These are phyloP conservation scores for Penicillium occitanis DNA, from an alignment of 2,329 filamentous ascomycete species.

Conservation along the genomic window DNA sequence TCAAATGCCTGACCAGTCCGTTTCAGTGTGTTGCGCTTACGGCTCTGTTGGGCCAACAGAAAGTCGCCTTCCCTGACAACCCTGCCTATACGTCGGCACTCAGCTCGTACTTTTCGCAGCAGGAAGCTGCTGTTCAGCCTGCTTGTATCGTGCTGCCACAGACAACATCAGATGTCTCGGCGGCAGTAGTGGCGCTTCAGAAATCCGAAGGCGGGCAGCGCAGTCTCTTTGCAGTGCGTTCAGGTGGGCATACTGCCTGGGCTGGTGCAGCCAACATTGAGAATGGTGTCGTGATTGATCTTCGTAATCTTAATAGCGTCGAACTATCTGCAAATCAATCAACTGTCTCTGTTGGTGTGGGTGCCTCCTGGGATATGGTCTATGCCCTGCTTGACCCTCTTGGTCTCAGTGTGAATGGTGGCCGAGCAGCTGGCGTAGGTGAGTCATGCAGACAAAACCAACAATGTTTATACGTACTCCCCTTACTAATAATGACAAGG, in stretches of 20 bases:
- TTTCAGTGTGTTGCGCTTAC: slow-evolving; percentile 2
- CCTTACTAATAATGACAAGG: slow-evolving; percentile 1
- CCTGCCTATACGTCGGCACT: slow-evolving; percentile 7
- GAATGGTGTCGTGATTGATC: slow-evolving; percentile 46
- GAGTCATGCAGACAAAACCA: background rate
- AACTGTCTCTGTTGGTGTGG: slow-evolving; percentile 10
- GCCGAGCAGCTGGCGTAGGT: slow-evolving; percentile 5
- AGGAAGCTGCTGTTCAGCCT: slow-evolving; percentile 10
- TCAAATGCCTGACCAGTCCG: slow-evolving; percentile 5
- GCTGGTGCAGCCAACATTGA: slow-evolving; percentile 44
- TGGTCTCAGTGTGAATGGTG: slow-evolving; percentile 5
- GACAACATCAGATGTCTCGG: slow-evolving; percentile 15
- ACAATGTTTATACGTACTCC: no score
- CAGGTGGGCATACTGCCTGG: slow-evolving; percentile 46
- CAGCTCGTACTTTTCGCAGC: slow-evolving; percentile 12
- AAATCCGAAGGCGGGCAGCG: background rate
- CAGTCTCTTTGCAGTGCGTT: slow-evolving; percentile 37
- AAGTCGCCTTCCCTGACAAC: slow-evolving; percentile 6
- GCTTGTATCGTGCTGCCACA: slow-evolving; percentile 17
- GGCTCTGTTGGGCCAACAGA: slow-evolving; percentile 10
- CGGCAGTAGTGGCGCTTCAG: slow-evolving; percentile 5
- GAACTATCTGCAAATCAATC: background rate
- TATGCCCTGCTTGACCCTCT: slow-evolving; percentile 10
- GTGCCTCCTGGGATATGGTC: slow-evolving; percentile 14
- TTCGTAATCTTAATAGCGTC: slow-evolving; percentile 24